Evolutionary conservation across 441 rosid genomes (phyloP).

Genomic region (Pelargonium exstipulatum): DNA sequence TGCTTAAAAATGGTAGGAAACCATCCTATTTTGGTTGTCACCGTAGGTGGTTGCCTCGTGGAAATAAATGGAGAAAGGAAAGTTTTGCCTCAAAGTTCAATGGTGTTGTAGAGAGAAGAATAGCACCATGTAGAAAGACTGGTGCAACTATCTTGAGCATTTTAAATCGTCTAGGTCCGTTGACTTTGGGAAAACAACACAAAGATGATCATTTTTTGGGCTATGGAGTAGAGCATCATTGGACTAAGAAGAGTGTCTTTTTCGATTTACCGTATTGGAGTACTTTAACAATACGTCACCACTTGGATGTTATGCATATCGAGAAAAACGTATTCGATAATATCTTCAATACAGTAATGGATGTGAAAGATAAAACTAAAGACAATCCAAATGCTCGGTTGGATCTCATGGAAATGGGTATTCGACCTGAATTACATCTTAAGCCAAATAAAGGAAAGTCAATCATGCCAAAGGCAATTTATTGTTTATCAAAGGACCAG

Average conservation of each 20-base stretch:
- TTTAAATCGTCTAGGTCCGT: neutral
- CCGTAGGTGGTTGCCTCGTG: neutral
- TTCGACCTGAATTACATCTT: neutral
- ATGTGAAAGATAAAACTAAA: neutral
- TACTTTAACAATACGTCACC: neutral
- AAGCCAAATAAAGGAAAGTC: neutral
- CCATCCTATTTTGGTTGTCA: neutral
- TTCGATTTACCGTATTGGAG: neutral
- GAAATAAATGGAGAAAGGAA: too few relatives aligned
- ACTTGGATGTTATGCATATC: conserved; percentile 6
- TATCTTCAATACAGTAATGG: neutral
- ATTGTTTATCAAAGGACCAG: neutral
- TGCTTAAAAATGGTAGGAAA: neutral
- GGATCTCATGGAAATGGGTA: neutral
- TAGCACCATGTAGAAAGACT: too few relatives aligned
- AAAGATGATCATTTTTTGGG: neutral
- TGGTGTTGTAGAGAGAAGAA: too few relatives aligned
- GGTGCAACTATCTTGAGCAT: too few relatives aligned
- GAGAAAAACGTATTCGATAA: conserved; percentile 6
- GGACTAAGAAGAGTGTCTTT: conserved; percentile 2
- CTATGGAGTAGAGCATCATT: neutral
- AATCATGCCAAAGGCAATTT: neutral
- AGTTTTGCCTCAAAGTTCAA: too few relatives aligned
- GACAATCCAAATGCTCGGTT: neutral
- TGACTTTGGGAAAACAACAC: neutral